Conservation (phyloP, 2,329 filamentous ascomycete species). For the Colletotrichum sp. region DNA sequence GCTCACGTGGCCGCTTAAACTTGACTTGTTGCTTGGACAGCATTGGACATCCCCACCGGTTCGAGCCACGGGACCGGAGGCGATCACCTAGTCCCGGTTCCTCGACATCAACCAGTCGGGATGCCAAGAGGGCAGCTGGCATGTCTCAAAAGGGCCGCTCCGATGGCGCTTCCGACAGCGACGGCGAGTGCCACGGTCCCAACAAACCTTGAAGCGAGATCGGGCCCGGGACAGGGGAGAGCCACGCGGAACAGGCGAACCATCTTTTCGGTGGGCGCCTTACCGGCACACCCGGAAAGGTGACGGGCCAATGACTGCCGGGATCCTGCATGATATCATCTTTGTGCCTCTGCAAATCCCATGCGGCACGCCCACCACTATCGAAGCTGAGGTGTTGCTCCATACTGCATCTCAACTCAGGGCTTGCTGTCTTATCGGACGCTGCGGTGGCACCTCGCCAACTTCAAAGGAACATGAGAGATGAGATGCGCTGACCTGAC, state of each 20-base stretch:
- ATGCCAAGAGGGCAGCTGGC: neutral
- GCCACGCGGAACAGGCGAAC: neutral
- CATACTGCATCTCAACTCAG: neutral
- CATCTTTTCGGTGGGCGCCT: conserved; percentile 8
- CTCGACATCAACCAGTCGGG: neutral
- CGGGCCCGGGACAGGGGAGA: neutral
- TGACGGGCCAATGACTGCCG: neutral
- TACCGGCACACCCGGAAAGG: neutral
- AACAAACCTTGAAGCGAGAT: neutral
- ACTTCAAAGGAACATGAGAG: neutral
- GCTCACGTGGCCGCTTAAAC: neutral
- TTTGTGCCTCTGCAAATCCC: neutral
- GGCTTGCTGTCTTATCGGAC: neutral
- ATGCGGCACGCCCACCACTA: neutral
- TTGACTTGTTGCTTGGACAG: neutral
- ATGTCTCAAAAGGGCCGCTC: neutral
- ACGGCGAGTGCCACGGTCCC: neutral
- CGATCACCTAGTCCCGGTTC: neutral
- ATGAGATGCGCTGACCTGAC: neutral
- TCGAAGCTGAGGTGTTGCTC: neutral
- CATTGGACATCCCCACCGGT: neutral
- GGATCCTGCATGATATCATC: neutral
- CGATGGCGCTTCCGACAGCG: neutral
- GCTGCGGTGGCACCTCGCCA: neutral
- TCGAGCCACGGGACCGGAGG: neutral